phyloP scores from a whole-genome alignment of 768 basidiomycete genomes.

The Pleurotus citrinopileatus region DNA sequence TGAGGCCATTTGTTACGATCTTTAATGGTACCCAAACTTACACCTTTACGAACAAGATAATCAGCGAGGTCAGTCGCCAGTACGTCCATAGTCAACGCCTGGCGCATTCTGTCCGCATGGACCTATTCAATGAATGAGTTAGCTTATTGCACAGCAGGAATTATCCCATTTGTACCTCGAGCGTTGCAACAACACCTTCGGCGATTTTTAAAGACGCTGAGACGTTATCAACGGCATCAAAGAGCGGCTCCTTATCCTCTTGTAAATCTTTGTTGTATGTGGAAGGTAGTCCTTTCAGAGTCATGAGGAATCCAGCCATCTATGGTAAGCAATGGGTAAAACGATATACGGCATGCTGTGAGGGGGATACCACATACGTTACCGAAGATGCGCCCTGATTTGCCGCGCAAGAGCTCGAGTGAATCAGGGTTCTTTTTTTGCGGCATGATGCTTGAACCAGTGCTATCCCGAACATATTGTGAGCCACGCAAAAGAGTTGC shows the following conservation, averaged over 20 bases:
- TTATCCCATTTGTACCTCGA: conserved; percentile 55
- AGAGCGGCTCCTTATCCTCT: conserved; percentile 97
- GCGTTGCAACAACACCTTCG: conserved; percentile 90
- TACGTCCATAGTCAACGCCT: conserved; percentile 93
- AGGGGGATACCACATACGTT: conserved; percentile 44
- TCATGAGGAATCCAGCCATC: conserved; percentile 99
- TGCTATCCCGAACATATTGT: conserved; percentile 44
- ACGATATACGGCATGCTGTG: conserved; percentile 17
- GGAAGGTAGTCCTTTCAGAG: conserved; percentile 93
- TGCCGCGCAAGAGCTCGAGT: conserved; percentile 91
- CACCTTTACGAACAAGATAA: conserved; percentile 97
- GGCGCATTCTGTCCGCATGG: conserved; percentile 84
- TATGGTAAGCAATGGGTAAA: conserved; percentile 26
- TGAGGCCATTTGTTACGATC: neutral
- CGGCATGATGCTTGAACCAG: conserved; percentile 99
- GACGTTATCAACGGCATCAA: conserved; percentile 89
- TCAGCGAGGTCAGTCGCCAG: conserved; percentile 99
- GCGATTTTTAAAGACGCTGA: conserved; percentile 88
- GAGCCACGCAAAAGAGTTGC: neutral
- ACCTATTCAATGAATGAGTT: conserved; percentile 51
- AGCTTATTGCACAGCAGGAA: neutral
- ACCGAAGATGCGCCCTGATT: conserved; percentile 92
- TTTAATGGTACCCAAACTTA: conserved; percentile 36
- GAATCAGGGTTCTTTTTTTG: conserved; percentile 99
- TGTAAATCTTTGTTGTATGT: conserved; percentile 99